Evolutionary conservation across 2,329 filamentous ascomycete genomes (phyloP).

Genomic region (Diplocarpon rosae): DNA sequence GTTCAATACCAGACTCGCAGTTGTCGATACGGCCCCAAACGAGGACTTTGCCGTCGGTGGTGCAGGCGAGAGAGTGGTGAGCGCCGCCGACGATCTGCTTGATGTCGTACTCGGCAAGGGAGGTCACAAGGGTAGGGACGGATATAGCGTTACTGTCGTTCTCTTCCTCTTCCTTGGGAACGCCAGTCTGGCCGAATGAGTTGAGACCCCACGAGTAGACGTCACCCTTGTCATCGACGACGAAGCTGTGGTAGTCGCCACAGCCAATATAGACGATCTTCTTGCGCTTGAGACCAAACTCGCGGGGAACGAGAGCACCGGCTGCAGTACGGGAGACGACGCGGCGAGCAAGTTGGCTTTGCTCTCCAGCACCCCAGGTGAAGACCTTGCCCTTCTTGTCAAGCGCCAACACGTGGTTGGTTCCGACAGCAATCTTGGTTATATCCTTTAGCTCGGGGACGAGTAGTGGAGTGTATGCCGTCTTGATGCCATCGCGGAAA

Average conservation of each 20-base stretch:
- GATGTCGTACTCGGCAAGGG: conserved; percentile 53
- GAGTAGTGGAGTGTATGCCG: conserved; percentile 32
- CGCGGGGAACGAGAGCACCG: conserved; percentile 21
- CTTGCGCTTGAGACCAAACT: conserved; percentile 26
- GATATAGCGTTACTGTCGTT: conserved; percentile 62
- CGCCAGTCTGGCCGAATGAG: conserved; percentile 73
- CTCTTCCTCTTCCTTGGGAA: conserved; percentile 50
- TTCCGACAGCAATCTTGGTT: conserved; percentile 40
- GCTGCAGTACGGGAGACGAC: conserved; percentile 21
- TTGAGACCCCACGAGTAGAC: conserved; percentile 81
- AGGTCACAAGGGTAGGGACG: conserved; percentile 56
- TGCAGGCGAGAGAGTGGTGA: conserved; percentile 64
- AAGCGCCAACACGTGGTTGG: conserved; percentile 49
- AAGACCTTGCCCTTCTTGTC: conserved; percentile 47
- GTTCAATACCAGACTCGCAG: conserved; percentile 44
- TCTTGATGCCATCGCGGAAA: conserved; percentile 30
- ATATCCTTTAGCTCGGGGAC: conserved; percentile 48
- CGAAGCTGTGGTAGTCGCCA: conserved; percentile 75
- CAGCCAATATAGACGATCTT: conserved; percentile 33
- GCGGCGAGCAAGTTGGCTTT: conserved; percentile 54
- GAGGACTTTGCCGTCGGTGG: conserved; percentile 43
- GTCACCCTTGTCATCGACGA: conserved; percentile 53
- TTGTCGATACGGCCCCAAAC: conserved; percentile 49
- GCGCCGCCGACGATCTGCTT: conserved; percentile 57
- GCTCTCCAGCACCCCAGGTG: conserved; percentile 55